These are phyloP conservation scores for Remersonia thermophila DNA, from an alignment of 2,329 filamentous ascomycete species.

Conservation along the genomic window DNA sequence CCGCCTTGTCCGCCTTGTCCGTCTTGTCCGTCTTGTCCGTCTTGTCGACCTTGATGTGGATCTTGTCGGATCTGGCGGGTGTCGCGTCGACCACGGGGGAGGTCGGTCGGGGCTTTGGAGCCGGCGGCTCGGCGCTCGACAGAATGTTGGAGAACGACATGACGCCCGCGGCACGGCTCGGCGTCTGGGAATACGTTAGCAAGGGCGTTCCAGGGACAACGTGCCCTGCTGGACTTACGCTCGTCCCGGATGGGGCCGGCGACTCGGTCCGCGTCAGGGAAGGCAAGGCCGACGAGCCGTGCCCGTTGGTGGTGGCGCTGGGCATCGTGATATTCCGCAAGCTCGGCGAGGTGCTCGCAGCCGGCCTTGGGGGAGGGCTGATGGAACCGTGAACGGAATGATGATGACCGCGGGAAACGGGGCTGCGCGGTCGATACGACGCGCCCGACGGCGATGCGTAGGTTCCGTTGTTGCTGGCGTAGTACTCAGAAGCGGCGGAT, in stretches of 20 bases:
- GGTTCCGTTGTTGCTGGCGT: constrained; percentile 23
- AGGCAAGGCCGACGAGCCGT: constrained; percentile 21
- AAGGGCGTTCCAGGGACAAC: no score
- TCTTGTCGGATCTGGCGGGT: constrained; percentile 14
- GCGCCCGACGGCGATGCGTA: constrained; percentile 28
- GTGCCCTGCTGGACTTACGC: no score
- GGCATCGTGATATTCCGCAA: constrained; percentile 31
- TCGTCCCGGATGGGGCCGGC: constrained; percentile 25
- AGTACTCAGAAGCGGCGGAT: constrained; percentile 33
- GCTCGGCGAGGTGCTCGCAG: constrained; percentile 36
- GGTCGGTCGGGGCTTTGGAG: constrained; percentile 32
- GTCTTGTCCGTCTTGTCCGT: constrained; percentile 17
- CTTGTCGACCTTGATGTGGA: constrained; percentile 11
- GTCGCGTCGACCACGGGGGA: constrained; percentile 9
- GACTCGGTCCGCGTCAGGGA: constrained; percentile 29
- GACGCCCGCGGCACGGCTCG: constrained; percentile 64
- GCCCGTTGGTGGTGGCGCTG: constrained; percentile 29
- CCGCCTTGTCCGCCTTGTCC: constrained; percentile 12
- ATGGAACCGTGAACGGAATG: constrained; percentile 26
- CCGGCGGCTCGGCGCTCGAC: constrained; percentile 56
- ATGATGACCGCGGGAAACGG: constrained; percentile 35
- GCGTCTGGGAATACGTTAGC: constrained; percentile 38
- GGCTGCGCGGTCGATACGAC: constrained; percentile 36
- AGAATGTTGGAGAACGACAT: constrained; percentile 97
- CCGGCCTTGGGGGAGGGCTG: constrained; percentile 30